Percentiles rank a stretch among this genome's conserved stretches.
Conservation (phyloP, 2,329 filamentous ascomycete species). For the Lecanoromycetidae sp. region DNA sequence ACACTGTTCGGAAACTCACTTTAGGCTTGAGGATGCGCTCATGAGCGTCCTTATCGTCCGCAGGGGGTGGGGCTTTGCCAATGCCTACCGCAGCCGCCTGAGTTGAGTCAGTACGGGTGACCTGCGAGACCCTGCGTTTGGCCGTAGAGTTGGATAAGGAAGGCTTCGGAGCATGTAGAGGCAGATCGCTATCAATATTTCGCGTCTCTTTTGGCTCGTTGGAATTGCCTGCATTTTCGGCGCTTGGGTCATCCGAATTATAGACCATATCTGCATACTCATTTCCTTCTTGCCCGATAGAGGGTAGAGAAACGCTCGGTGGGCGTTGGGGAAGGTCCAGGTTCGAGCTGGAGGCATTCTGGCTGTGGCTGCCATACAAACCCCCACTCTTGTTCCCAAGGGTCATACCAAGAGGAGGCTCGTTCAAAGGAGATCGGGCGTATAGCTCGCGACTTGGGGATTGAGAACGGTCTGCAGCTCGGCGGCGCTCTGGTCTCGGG, state of each 20-base stretch:
- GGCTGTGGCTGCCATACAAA: slow-evolving; percentile 23
- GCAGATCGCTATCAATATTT: slow-evolving; percentile 66
- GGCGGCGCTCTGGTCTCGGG: slow-evolving; percentile 53
- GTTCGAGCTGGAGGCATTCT: slow-evolving; percentile 23
- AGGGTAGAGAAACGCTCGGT: slow-evolving; percentile 68
- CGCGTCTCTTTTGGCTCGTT: slow-evolving; percentile 56
- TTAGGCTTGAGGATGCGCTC: slow-evolving; percentile 49
- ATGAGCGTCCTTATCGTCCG: slow-evolving; percentile 40
- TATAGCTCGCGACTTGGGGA: slow-evolving; percentile 70
- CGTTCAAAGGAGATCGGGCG: slow-evolving; percentile 76
- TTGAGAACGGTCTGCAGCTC: slow-evolving; percentile 57
- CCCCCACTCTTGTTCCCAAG: slow-evolving; percentile 22
- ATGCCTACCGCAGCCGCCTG: slow-evolving; percentile 75
- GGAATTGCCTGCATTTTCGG: slow-evolving; percentile 26
- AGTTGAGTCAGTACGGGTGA: slow-evolving; percentile 85
- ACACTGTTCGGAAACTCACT: slow-evolving; percentile 43
- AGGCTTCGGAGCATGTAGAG: slow-evolving; percentile 79
- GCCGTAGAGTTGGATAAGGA: slow-evolving; percentile 71
- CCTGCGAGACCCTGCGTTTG: slow-evolving; percentile 67
- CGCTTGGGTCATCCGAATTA: slow-evolving; percentile 30
- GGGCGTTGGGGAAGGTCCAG: slow-evolving; percentile 45
- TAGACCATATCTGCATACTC: slow-evolving; percentile 62
- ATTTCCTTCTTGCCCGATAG: slow-evolving; percentile 75
- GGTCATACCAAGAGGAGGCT: slow-evolving; percentile 29
- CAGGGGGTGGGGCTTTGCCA: slow-evolving; percentile 46